Conservation (phyloP, 177 flowering plant species). For the Tripterygium wilfordii region DNA sequence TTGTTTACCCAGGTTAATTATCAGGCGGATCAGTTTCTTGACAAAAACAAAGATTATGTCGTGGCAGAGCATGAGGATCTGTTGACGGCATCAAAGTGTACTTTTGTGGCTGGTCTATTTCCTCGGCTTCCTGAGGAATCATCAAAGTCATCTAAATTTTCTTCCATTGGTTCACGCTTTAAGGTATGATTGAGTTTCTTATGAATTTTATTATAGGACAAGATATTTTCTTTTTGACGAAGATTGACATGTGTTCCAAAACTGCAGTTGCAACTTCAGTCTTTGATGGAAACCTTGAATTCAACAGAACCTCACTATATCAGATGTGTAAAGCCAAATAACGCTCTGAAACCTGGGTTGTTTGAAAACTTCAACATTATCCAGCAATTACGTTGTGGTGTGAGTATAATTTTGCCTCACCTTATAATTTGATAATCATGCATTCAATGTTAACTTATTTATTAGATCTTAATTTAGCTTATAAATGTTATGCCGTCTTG, state of each 20-base stretch:
- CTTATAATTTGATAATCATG: too few species aligned
- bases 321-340: constrained; percentile 91
- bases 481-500: too few species aligned
- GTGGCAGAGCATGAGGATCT: constrained; percentile 93
- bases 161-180: constrained; percentile 89
- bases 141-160: constrained; percentile 80
- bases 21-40: constrained; percentile 77
- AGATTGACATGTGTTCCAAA: background rate
- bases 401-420: constrained; percentile 18
- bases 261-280: constrained; percentile 84
- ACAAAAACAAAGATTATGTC: constrained; percentile 94
- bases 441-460: too few species aligned
- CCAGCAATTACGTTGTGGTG: constrained; percentile 88
- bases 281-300: constrained; percentile 80
- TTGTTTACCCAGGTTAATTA: constrained; percentile 57
- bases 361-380: constrained; percentile 74
- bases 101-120: constrained; percentile 72
- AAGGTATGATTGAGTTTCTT: constrained; percentile 37
- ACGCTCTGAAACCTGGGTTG: constrained; percentile 75
- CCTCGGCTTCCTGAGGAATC: constrained; percentile 75
- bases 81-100: constrained; percentile 64
- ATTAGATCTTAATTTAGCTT: too few species aligned
- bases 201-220: background rate
- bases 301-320: constrained; percentile 87
- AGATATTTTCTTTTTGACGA: background rate